Base-by-base conservation (phyloP, 2,329 filamentous ascomycete species). In the Pseudogymnoascus verrucosus region DNA sequence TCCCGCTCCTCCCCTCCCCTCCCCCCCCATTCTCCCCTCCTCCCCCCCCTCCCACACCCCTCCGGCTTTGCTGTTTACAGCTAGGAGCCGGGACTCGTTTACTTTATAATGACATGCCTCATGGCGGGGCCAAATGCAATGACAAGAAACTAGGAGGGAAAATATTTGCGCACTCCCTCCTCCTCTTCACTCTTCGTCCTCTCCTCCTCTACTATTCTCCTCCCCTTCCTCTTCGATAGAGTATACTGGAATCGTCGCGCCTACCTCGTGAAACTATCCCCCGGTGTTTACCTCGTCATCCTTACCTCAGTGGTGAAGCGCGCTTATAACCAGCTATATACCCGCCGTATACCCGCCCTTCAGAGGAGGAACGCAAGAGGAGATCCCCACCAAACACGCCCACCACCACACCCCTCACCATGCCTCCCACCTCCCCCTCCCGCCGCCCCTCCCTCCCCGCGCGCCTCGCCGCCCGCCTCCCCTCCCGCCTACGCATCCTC, bases 391-490 rank as follows among this genome's bases (percentile, higher is more conserved):
- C 59, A 61, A 34, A 14, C 16, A 39, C 16, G 10, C 39, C 37
- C 57, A 60, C 34, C 26, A 60, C n/a, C 37, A 21, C 57, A 60
- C 34, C 26, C n/a, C 37, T 61, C 59, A 61, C 36, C 28, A 61
- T 61, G 59, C 23, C 60, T 91, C 65, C 83, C 83, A 68, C 89
- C 89, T 0, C 91, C 64, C n/a, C n/a, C n/a, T n/a, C n/a, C n/a
- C n/a, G n/a, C n/a, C n/a, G n/a, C n/a, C n/a, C n/a, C n/a, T n/a
- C n/a, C n/a, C n/a, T n/a, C n/a, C n/a, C n/a, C n/a, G n/a, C n/a
- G n/a, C n/a, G n/a, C n/a, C n/a, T n/a, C n/a, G n/a, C n/a, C n/a
- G n/a, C n/a, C n/a, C n/a, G 64, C 31, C 44, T 71, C 16, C 68
- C 66, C n/a, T 65, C 67, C 44, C 66, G 39, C n/a, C 42, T 51